These are phyloP conservation scores for Suhomyces panamericanus DNA, from an alignment of 1,139 yeast genomes.

Conservation along the genomic window DNA sequence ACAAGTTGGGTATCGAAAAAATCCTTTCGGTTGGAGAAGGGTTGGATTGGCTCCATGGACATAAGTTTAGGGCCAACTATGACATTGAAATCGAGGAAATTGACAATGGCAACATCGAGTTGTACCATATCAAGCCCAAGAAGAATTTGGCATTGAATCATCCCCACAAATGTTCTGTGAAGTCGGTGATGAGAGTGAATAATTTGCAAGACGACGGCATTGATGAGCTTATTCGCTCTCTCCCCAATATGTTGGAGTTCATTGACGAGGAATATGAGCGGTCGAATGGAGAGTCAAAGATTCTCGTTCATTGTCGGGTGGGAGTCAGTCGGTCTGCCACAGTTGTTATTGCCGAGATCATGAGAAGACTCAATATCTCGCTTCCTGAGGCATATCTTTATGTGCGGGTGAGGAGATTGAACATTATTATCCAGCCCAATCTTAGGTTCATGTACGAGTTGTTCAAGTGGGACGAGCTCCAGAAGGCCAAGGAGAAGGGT, in stretches of 20 bases:
- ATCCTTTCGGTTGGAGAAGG: conserved; percentile 87
- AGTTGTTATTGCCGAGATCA: conserved; percentile 50
- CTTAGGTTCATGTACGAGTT: conserved; percentile 50
- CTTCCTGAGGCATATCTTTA: conserved; percentile 47
- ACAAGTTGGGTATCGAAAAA: conserved; percentile 66
- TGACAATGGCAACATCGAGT: conserved; percentile 36
- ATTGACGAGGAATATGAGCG: conserved; percentile 34
- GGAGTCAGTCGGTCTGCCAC: conserved; percentile 53
- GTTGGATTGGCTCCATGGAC: conserved; percentile 57
- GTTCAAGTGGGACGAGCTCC: conserved; percentile 49
- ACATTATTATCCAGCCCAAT: conserved; percentile 51
- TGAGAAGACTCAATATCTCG: conserved; percentile 38
- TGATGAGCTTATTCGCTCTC: conserved; percentile 38
- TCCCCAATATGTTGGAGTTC: conserved; percentile 38
- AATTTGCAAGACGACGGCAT: conserved; percentile 52
- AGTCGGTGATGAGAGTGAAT: conserved; percentile 45
- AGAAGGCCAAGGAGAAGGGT: conserved; percentile 20
- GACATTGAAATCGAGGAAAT: conserved; percentile 26
- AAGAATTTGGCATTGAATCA: conserved; percentile 4
- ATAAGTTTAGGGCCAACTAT: conserved; percentile 29
- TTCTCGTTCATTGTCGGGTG: conserved; percentile 51
- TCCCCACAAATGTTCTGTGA: conserved; percentile 19
- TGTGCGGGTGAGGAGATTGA: conserved; percentile 47
- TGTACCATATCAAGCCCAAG: conserved; percentile 24
- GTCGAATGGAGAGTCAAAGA: conserved; percentile 33